Percentiles rank a stretch among this genome's conserved stretches.
Evolutionary conservation across 306 rosid genomes (phyloP).

Genomic region (Glycine latifolia): DNA sequence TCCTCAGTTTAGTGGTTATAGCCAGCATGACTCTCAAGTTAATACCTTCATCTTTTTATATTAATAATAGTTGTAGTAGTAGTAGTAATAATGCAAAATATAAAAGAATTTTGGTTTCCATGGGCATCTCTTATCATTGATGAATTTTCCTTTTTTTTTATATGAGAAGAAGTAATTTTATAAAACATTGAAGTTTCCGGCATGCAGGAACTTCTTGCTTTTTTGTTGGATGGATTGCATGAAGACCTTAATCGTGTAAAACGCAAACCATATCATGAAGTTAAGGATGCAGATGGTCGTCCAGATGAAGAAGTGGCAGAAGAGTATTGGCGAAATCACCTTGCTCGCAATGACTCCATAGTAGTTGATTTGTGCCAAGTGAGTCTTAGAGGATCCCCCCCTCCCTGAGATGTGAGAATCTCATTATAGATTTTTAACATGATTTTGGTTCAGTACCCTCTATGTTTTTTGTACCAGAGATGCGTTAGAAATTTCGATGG

Average conservation of each 20-base stretch:
- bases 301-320: conserved; percentile 81
- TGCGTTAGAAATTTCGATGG: conserved; percentile 1
- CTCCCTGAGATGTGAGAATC: conserved; percentile 14
- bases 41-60: conserved; percentile 42
- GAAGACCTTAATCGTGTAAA: conserved; percentile 92
- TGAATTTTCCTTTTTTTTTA: conserved; percentile 31
- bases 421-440: background rate
- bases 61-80: background rate
- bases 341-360: conserved; percentile 82
- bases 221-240: conserved; percentile 89
- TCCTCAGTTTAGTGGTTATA: conserved; percentile 82
- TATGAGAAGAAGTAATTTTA: conserved; percentile 35
- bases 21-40: conserved; percentile 96
- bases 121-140: conserved; percentile 1
- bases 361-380: conserved; percentile 85
- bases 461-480: conserved; percentile 1
- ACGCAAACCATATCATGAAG: conserved; percentile 81
- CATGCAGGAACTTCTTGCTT: conserved; percentile 90
- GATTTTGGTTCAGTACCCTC: background rate
- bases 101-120: conserved; percentile 33
- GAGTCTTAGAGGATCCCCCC: conserved; percentile 34
- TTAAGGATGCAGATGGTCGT: conserved; percentile 76
- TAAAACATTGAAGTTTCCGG: conserved; percentile 43
- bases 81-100: background rate
- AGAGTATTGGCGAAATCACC: conserved; percentile 90